Conservation (phyloP, 202 grass and related monocot species). For the Hordeum pubiflorum region DNA sequence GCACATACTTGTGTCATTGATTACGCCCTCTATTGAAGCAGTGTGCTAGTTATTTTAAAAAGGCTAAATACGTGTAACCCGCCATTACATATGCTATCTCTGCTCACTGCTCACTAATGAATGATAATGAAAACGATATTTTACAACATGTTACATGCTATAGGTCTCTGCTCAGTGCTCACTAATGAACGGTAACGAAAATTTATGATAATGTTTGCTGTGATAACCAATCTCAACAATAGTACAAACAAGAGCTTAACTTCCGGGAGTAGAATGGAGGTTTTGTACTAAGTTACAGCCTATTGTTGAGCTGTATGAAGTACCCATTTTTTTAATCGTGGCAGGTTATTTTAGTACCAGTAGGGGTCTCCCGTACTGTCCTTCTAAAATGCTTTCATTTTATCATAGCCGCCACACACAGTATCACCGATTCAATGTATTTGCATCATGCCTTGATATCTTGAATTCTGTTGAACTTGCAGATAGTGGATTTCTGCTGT, state of each 20-base stretch:
- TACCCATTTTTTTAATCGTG: background rate
- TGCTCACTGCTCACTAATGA: background rate
- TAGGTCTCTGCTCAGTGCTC: background rate
- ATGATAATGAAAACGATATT: background rate
- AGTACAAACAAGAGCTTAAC: background rate
- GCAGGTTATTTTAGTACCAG: background rate
- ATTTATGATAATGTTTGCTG: background rate
- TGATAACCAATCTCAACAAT: constrained; percentile 1
- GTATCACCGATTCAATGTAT: background rate
- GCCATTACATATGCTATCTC: background rate
- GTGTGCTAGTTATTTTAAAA: background rate
- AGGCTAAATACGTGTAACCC: background rate
- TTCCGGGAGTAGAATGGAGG: background rate
- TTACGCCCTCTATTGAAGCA: background rate
- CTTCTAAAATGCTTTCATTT: background rate
- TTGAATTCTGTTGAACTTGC: constrained; percentile 31
- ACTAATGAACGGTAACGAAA: background rate
- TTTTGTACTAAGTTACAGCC: constrained; percentile 8
- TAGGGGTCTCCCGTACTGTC: background rate
- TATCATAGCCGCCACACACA: background rate
- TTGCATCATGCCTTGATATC: background rate
- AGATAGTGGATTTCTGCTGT: constrained; percentile 98
- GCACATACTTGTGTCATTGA: background rate
- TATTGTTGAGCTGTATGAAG: background rate
- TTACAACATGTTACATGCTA: background rate